Conservation (phyloP, 345 rosid genomes). For the Acer saccharum region DNA sequence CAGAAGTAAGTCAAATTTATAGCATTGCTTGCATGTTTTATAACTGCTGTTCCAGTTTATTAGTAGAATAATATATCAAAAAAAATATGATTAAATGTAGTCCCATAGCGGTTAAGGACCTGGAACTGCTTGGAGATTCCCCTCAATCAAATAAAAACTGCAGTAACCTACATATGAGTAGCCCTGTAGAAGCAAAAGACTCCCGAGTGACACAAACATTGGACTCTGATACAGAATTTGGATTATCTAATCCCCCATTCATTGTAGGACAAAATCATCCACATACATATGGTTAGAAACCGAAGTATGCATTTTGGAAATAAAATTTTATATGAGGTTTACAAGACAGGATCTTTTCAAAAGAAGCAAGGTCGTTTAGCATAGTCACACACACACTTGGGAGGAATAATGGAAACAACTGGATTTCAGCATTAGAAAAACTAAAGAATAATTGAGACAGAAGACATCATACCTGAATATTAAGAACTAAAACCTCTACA, state of each 20-base stretch:
- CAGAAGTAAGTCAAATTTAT: background rate
- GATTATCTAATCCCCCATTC: slow-evolving; percentile 1
- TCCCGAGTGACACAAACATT: background rate
- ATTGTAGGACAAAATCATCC: background rate
- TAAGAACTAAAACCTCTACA: background rate
- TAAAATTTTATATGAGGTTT: background rate
- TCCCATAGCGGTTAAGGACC: background rate
- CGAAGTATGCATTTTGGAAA: background rate
- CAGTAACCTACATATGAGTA: background rate
- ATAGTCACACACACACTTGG: background rate
- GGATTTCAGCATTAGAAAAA: background rate
- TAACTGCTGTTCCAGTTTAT: background rate
- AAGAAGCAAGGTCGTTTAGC: background rate
- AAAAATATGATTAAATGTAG: background rate
- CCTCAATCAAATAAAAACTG: background rate
- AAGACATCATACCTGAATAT: background rate
- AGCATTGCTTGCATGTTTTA: background rate
- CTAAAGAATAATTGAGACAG: background rate
- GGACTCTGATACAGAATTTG: background rate
- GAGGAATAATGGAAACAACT: background rate
- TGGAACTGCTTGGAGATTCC: background rate
- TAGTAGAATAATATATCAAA: background rate
- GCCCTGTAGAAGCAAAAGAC: background rate
- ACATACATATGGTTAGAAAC: background rate
- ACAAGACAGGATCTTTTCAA: background rate